These are phyloP conservation scores for Aaosphaeria arxii DNA, from an alignment of 2,329 filamentous ascomycete genomes.

Conservation along the genomic window DNA sequence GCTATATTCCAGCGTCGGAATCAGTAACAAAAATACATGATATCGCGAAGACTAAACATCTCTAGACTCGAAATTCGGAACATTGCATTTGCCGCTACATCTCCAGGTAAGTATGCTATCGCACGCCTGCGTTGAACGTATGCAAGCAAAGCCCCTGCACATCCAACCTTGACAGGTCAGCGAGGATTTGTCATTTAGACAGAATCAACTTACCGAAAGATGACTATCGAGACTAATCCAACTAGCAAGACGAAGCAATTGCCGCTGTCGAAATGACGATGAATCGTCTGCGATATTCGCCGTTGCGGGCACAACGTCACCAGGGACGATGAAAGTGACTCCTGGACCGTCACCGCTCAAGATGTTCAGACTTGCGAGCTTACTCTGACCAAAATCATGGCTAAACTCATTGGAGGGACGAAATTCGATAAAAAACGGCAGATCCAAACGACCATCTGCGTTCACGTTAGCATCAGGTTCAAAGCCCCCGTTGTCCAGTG, in stretches of 20 bases:
- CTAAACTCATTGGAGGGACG: constrained; percentile 71
- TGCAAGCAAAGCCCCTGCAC: constrained; percentile 80
- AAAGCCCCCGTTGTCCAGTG: not conserved
- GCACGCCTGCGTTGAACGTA: constrained; percentile 70
- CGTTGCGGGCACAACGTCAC: constrained; percentile 43
- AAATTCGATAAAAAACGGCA: constrained; percentile 63
- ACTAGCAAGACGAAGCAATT: constrained; percentile 65
- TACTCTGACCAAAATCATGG: constrained; percentile 63
- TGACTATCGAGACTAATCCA: constrained; percentile 71
- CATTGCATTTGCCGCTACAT: constrained; percentile 50
- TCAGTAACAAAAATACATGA: constrained; percentile 48
- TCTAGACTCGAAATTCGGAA: constrained; percentile 64
- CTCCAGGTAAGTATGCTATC: constrained; percentile 60
- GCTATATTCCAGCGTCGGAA: too few relatives aligned
- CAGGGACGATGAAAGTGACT: constrained; percentile 61
- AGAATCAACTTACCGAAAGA: constrained; percentile 55
- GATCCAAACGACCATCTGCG: constrained; percentile 48
- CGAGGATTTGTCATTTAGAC: not conserved
- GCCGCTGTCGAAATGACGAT: constrained; percentile 58
- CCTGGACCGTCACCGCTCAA: constrained; percentile 47
- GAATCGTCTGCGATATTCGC: constrained; percentile 43
- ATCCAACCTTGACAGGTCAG: constrained; percentile 60
- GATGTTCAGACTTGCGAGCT: constrained; percentile 59
- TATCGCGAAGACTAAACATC: constrained; percentile 68
- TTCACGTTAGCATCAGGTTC: not conserved